Conservation (phyloP, 768 basidiomycete species). For the Amanita subjunquillea region DNA sequence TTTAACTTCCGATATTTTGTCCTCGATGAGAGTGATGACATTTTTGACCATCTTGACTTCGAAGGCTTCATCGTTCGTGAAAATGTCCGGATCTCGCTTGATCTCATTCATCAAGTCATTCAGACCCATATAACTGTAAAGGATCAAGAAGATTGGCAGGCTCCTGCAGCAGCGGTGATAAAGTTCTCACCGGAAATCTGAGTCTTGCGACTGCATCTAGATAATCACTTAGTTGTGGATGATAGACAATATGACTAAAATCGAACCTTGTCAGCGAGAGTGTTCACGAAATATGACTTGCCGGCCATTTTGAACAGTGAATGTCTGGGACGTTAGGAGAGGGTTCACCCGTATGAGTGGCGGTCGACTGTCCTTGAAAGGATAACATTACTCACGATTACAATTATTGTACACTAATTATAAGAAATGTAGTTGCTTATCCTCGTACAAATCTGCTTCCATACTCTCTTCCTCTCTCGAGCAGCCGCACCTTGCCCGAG, state of each 20-base stretch:
- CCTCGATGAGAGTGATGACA: constrained; percentile 81
- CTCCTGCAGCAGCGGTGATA: constrained; percentile 16
- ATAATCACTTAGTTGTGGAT: constrained; percentile 6
- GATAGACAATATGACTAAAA: neutral
- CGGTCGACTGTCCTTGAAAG: neutral
- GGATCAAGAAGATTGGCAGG: constrained; percentile 10
- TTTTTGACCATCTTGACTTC: constrained; percentile 80
- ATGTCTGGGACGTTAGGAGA: neutral
- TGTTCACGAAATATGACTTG: constrained; percentile 78
- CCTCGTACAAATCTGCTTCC: constrained; percentile 35
- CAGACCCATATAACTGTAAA: constrained; percentile 89
- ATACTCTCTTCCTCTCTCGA: constrained; percentile 48
- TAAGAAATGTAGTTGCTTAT: neutral
- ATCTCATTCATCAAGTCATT: constrained; percentile 91
- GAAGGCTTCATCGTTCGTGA: constrained; percentile 74
- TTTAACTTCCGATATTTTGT: constrained; percentile 97
- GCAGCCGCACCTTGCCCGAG: constrained; percentile 63
- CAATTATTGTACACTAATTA: no score
- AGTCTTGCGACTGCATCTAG: constrained; percentile 86
- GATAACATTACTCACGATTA: neutral
- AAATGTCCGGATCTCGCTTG: constrained; percentile 63
- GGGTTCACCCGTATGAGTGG: neutral
- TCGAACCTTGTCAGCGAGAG: constrained; percentile 68
- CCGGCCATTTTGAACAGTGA: constrained; percentile 41
- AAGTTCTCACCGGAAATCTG: constrained; percentile 67